Percentiles rank a stretch among this genome's conserved stretches.
These are phyloP conservation scores for Trichoderma endophyticum DNA, from an alignment of 2,329 filamentous ascomycete species.

Conservation along the genomic window DNA sequence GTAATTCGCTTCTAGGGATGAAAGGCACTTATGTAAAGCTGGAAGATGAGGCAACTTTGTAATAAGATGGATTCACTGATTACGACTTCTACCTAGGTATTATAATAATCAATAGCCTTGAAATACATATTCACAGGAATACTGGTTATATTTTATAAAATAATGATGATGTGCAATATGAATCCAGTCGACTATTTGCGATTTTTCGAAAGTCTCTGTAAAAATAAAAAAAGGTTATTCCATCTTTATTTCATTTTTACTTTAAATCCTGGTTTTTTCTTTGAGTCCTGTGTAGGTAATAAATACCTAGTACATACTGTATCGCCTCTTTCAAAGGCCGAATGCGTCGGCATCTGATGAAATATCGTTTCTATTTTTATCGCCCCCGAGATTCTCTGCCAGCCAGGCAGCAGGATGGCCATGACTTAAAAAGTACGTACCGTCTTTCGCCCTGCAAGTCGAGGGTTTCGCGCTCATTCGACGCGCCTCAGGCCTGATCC, in stretches of 20 bases:
- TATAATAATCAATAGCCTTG: no score
- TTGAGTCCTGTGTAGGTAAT: no score
- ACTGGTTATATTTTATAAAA: no score
- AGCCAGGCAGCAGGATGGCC: not conserved
- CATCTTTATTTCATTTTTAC: not conserved
- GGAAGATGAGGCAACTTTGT: not conserved
- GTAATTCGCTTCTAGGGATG: no score
- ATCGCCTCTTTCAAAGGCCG: not conserved
- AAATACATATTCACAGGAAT: no score
- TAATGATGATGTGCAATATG: no score
- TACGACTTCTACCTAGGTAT: no score
- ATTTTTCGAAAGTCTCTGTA: not conserved
- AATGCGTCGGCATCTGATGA: not conserved
- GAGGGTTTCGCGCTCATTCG: constrained; percentile 17
- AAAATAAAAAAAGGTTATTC: no score
- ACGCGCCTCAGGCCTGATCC: constrained; percentile 30
- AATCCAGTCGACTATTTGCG: no score
- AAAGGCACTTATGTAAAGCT: not conserved
- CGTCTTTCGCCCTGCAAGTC: not conserved
- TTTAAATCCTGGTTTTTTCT: not conserved
- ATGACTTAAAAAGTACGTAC: not conserved
- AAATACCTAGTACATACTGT: not conserved
- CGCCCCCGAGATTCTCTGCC: not conserved
- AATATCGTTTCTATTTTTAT: not conserved
- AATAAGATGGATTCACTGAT: not conserved